phyloP scores from a whole-genome alignment of 805 yeast genomes.

The Hanseniaspora singularis region DNA sequence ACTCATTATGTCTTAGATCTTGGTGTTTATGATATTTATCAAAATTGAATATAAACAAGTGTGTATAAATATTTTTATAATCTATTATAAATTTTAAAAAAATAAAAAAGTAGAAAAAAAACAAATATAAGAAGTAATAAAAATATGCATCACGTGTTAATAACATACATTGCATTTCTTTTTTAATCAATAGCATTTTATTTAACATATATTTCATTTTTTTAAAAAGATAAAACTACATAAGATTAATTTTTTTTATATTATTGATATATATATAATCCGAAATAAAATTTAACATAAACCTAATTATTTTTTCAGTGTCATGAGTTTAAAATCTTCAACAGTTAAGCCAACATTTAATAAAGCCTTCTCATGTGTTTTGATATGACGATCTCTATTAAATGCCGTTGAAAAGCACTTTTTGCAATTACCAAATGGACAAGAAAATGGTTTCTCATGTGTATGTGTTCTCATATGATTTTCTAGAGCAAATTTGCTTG shows the following conservation, averaged over 20 bases:
- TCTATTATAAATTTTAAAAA: too few species aligned
- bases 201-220: too few species aligned
- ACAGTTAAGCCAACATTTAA: not conserved
- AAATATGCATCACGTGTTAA: too few species aligned
- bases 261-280: too few species aligned
- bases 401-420: constrained; percentile 9
- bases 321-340: constrained; percentile 3
- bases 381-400: constrained; percentile 12
- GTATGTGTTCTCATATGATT: constrained; percentile 13
- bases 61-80: not conserved
- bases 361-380: constrained; percentile 8
- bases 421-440: constrained; percentile 1
- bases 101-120: too few species aligned
- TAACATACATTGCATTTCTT: too few species aligned
- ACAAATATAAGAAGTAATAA: too few species aligned
- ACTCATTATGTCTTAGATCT: constrained; percentile 5
- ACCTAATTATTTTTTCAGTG: not conserved
- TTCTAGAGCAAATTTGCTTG: constrained; percentile 12
- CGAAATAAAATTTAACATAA: too few species aligned
- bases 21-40: too few species aligned
- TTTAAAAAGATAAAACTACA: too few species aligned
- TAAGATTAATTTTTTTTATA: too few species aligned
- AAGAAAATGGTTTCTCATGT: constrained; percentile 6
- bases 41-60: not conserved
- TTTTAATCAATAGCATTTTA: too few species aligned